Evolutionary conservation across 2,329 filamentous ascomycete genomes (phyloP), one percentile per base, ranked within the genome.

Genomic region (Didymella glomerata): DNA sequence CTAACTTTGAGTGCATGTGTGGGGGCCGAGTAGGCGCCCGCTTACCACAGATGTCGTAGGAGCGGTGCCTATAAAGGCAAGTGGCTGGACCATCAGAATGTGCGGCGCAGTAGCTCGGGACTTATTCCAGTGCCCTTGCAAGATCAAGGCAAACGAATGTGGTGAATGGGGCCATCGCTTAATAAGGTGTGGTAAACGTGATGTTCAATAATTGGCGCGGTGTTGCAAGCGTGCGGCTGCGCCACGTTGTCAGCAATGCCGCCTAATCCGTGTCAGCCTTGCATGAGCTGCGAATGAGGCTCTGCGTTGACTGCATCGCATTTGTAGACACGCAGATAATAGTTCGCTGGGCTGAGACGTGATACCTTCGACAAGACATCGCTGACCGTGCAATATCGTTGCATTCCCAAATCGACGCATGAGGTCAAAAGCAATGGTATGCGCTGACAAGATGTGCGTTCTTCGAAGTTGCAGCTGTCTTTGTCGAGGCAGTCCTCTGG

Each of bases 21-120:
- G 41, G 41, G 41, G 41, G 41, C 41, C 41, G 24, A 44, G 41
- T 44, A 44, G 41, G 22, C 41, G 41, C 41, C 41, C 24, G 20
- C 40, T 42, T 42, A 42, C 40, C 40, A 22, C 8, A 42, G 40
- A 24, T 25, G 40, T 44, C 41, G 24, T 44, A 14, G 41, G 41
- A 25, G 22, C 24, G 24, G 24, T 44, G 41, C 24, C 41, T 27
- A 44, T n/a, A n/a, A n/a, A 25, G 41, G 41, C 41, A 44, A 27
- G 6, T 44, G 41, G 24, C 41, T 44, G 41, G 22, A 7, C 41
- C 20, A 44, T 27, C 24, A 14, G 41, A 24, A 25, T n/a, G 5
- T 27, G 41, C 41, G 41, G 41, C 41, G 41, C 41, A 44, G 41
- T 44, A 44, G 41, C 24, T 44, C 41, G 11, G 22, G 24, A 27